Base-by-base conservation (phyloP, 768 basidiomycete genomes). In the Leccinum imitatum region DNA sequence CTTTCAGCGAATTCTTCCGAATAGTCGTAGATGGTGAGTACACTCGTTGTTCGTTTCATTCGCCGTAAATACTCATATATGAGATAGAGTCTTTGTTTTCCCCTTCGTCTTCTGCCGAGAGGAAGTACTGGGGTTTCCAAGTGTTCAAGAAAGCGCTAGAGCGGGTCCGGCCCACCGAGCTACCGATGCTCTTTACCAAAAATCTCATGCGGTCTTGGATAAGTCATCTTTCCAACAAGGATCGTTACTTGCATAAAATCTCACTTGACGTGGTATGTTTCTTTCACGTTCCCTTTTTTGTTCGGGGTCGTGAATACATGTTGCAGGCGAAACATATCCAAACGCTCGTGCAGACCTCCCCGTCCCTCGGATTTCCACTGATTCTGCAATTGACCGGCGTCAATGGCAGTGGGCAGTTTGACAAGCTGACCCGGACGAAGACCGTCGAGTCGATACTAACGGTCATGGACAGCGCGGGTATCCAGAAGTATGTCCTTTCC, bases 141-240 rank as follows among this genome's bases (percentile, higher is more conserved):
- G 83, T 96, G 19, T 91, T 98, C 76, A 84, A 87, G 67, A 89
- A 85, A 63, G 86, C 93, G 8, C 77, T 97, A 46, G 81, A 84
- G 15, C 85, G 86, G 39, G 81, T 92, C 31, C 78, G 82, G 15
- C 73, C 84, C 17, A 75, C 82, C 50, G 87, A 85, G 56, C 79
- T 96, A 66, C 89, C 92, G 0, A 87, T 93, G 82, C 79, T 98
- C 35, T 95, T 99, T 72, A 95, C 92, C 19, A 89, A 89, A 67
- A 95, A 97, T 72, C 77, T 97, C 68, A 95, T 98, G 90, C 87
- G 94, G 39, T 89, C 89, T 39, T 96, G 95, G 93, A 95, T 96
- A 60, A 96, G 96, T 70, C 95, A 98, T 73, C 80, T 99, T 21
- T 90, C 93, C 0, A 87, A 91, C 56, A 82, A 81, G 50, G 95